A percentile compares a stretch with the other conserved stretches of the same genome.
Conservation (phyloP, 108 stramenopile genomes). For the Nannochloropsis oceanica region DNA sequence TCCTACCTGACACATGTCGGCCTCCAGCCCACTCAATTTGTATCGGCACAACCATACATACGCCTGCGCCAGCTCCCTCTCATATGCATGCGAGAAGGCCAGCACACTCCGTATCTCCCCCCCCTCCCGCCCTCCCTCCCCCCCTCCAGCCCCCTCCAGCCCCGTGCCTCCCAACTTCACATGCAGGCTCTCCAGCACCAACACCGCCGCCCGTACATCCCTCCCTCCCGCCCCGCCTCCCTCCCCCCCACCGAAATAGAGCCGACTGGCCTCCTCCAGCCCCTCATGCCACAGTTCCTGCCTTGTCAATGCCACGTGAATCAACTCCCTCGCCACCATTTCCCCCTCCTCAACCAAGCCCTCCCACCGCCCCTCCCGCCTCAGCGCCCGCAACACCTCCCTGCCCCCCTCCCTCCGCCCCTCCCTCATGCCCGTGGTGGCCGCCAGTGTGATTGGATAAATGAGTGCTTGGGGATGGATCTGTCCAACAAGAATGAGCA, state of each 20-base stretch:
- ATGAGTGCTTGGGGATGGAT: slow-evolving; percentile 32
- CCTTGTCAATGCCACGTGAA: slow-evolving; percentile 8
- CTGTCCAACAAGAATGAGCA: neutral
- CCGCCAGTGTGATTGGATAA: slow-evolving; percentile 35
- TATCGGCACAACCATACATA: slow-evolving; percentile 25
- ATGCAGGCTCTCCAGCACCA: neutral
- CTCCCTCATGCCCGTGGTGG: slow-evolving; percentile 9
- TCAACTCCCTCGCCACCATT: slow-evolving; percentile 3
- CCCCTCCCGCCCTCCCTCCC: neutral
- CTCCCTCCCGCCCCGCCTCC: neutral
- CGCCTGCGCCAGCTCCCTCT: slow-evolving; percentile 22
- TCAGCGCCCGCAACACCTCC: slow-evolving; percentile 33
- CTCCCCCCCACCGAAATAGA: slow-evolving; percentile 1
- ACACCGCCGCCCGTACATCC: neutral
- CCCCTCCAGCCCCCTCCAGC: neutral
- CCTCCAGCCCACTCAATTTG: neutral
- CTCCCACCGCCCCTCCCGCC: neutral
- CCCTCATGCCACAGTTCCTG: slow-evolving; percentile 23
- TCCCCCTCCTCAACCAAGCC: slow-evolving; percentile 1
- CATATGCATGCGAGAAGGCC: slow-evolving; percentile 22
- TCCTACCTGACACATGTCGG: slow-evolving; percentile 5
- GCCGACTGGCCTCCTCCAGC: slow-evolving; percentile 4
- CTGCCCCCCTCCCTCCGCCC: slow-evolving; percentile 21
- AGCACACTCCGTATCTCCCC: neutral
- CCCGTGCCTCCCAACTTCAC: neutral